A percentile compares a stretch with the other conserved stretches of the same genome.
Conservation (phyloP, 1,139 yeast genomes). For the Suhomyces taliae region DNA sequence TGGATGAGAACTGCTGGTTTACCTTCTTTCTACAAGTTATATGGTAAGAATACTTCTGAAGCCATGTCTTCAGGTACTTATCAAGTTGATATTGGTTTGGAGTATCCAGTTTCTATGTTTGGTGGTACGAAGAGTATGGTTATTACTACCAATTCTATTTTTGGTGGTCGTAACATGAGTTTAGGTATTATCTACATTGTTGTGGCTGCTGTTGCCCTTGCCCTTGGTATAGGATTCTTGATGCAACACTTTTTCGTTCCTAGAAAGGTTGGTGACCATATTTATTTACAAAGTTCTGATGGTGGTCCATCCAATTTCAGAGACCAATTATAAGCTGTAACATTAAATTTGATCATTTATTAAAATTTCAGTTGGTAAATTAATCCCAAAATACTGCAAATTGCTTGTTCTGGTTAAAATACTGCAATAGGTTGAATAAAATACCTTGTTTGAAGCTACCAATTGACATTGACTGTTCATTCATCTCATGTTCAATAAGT, state of each 20-base stretch:
- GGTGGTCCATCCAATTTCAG: conserved; percentile 15
- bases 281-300: conserved; percentile 32
- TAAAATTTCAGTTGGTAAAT: neutral
- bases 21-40: conserved; percentile 66
- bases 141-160: conserved; percentile 62
- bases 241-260: conserved; percentile 50
- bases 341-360: neutral
- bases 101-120: conserved; percentile 66
- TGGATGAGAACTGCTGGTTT: conserved; percentile 88
- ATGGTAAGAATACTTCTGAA: conserved; percentile 54
- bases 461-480: too few relatives aligned
- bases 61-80: conserved; percentile 59
- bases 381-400: too few relatives aligned
- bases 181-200: conserved; percentile 67
- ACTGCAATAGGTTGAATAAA: too few relatives aligned
- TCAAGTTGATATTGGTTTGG: conserved; percentile 56
- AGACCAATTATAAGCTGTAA: conserved; percentile 20
- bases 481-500: too few relatives aligned
- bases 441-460: too few relatives aligned
- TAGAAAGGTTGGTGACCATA: conserved; percentile 47
- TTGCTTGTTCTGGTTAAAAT: too few relatives aligned
- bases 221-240: conserved; percentile 47
- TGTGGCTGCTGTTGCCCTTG: conserved; percentile 56
- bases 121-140: conserved; percentile 73
- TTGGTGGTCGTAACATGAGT: conserved; percentile 71